Conservation (phyloP, 2,329 filamentous ascomycete genomes). For the Fusarium redolens region DNA sequence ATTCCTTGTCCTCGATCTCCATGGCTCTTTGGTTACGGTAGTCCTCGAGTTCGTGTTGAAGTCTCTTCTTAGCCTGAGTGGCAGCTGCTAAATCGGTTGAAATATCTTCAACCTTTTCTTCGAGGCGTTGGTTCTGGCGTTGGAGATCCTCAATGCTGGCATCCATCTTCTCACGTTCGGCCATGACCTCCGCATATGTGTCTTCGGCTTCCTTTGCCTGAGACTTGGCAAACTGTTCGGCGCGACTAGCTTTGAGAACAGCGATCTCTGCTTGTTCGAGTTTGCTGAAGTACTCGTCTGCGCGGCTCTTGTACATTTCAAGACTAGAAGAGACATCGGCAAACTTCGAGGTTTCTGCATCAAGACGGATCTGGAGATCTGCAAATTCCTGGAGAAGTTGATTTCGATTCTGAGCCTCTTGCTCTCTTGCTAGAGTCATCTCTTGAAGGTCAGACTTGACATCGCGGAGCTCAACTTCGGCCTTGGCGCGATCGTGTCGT, state of each 20-base stretch:
- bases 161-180: slow-evolving; percentile 92
- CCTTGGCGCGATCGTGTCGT: slow-evolving; percentile 79
- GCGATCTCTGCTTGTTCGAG: slow-evolving; percentile 97
- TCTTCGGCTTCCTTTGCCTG: slow-evolving; percentile 94
- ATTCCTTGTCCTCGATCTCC: slow-evolving; percentile 96
- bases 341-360: slow-evolving; percentile 87
- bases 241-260: slow-evolving; percentile 89
- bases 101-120: slow-evolving; percentile 91
- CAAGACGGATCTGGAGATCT: slow-evolving; percentile 91
- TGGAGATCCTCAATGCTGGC: slow-evolving; percentile 88
- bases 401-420: slow-evolving; percentile 86
- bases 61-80: slow-evolving; percentile 88
- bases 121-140: slow-evolving; percentile 86
- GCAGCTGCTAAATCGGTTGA: slow-evolving; percentile 89
- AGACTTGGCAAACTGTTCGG: slow-evolving; percentile 92
- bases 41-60: slow-evolving; percentile 97
- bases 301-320: slow-evolving; percentile 87
- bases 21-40: slow-evolving; percentile 95
- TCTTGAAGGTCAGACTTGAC: slow-evolving; percentile 85
- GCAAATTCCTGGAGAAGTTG: slow-evolving; percentile 93
- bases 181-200: slow-evolving; percentile 87
- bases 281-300: slow-evolving; percentile 97
- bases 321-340: slow-evolving; percentile 87
- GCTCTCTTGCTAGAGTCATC: slow-evolving; percentile 80
- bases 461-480: slow-evolving; percentile 91